Percentiles rank a stretch among this genome's conserved stretches.
Evolutionary conservation across 1,139 yeast genomes (phyloP).

Genomic region (Blastobotrys proliferans): DNA sequence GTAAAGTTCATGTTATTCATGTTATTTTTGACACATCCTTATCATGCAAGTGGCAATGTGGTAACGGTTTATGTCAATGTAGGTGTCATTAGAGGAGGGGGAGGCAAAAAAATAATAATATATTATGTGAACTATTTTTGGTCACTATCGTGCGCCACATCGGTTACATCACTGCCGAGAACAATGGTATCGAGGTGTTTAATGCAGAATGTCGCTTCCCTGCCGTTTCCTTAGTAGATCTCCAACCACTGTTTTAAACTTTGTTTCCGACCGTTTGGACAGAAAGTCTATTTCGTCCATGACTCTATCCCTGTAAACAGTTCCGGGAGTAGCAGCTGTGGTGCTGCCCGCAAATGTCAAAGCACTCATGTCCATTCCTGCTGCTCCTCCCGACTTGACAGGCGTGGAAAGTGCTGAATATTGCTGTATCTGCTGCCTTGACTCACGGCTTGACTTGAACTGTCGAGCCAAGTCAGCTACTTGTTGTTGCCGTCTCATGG

Average conservation of each 20-base stretch:
- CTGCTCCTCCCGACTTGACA: too few species aligned
- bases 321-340: constrained; percentile 1
- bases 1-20: background rate
- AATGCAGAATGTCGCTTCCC: constrained; percentile 13
- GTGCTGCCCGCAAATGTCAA: too few species aligned
- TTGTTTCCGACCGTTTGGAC: constrained; percentile 14
- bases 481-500: constrained; percentile 11
- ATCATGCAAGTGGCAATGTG: too few species aligned
- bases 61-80: too few species aligned
- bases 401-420: too few species aligned
- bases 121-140: too few species aligned
- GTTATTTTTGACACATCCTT: too few species aligned
- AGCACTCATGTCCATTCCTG: too few species aligned
- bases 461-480: constrained; percentile 10
- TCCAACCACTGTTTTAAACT: constrained; percentile 18
- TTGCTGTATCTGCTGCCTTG: background rate
- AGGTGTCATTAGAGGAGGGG: too few species aligned
- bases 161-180: too few species aligned
- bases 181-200: background rate
- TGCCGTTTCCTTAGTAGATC: constrained; percentile 15
- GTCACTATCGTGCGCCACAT: too few species aligned
- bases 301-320: constrained; percentile 13
- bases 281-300: constrained; percentile 20
- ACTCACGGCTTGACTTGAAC: constrained; percentile 1
- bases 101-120: too few species aligned